Conservation (phyloP, 495 filamentous ascomycete species). For the Aspergillus asperescens region DNA sequence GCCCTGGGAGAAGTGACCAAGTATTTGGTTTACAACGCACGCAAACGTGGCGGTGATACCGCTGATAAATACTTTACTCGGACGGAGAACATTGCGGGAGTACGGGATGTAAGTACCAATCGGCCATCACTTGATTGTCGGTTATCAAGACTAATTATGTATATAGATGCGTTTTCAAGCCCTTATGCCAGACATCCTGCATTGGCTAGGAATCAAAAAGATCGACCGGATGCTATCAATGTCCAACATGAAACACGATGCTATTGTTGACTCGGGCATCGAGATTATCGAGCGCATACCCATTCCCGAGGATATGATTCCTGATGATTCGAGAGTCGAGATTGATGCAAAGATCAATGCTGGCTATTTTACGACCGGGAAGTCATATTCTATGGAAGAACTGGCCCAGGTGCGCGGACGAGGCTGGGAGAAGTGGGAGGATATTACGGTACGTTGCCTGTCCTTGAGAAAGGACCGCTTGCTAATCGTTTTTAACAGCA, state of each 20-base stretch:
- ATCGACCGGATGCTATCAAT: conserved; percentile 98
- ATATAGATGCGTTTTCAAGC: conserved; percentile 92
- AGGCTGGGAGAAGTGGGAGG: conserved; percentile 79
- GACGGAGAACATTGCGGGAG: conserved; percentile 95
- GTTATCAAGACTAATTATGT: no score
- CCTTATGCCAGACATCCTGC: conserved; percentile 97
- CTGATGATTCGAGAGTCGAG: conserved; percentile 90
- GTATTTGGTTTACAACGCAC: conserved; percentile 94
- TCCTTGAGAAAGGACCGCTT: not conserved
- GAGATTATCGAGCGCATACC: conserved; percentile 89
- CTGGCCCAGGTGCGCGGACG: conserved; percentile 79
- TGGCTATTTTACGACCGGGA: conserved; percentile 91
- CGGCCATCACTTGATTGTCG: no score
- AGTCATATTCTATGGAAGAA: conserved; percentile 82
- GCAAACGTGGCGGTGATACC: conserved; percentile 71
- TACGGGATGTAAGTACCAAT: conserved; percentile 54
- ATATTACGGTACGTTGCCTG: conserved; percentile 46
- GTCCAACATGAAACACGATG: conserved; percentile 99
- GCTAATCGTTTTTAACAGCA: conserved; percentile 9
- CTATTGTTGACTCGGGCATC: conserved; percentile 93
- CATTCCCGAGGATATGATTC: conserved; percentile 91
- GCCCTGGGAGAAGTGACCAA: conserved; percentile 98
- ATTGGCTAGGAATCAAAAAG: conserved; percentile 98
- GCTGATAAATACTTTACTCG: conserved; percentile 97
- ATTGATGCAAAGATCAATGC: conserved; percentile 99